Evolutionary conservation across 495 filamentous ascomycete species (phyloP).

Genomic region (Entonaema liquescens): DNA sequence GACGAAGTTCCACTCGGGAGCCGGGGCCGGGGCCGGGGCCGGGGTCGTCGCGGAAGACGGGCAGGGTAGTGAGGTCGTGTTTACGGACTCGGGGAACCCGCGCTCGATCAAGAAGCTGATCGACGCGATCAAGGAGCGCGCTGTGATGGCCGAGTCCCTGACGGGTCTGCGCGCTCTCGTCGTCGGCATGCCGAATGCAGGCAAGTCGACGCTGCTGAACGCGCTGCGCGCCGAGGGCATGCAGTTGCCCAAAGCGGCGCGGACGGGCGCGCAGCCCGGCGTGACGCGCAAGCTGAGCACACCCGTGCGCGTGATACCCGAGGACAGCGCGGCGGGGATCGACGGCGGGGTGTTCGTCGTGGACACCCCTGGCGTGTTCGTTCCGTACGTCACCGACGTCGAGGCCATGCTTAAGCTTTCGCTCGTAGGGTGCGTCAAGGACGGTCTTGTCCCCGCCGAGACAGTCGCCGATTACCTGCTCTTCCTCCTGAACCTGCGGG

Average conservation of each 20-base stretch:
- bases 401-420: constrained; percentile 93
- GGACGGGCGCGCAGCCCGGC: constrained; percentile 86
- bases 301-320: constrained; percentile 75
- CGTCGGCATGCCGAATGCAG: constrained; percentile 97
- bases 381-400: constrained; percentile 85
- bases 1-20: constrained; percentile 21
- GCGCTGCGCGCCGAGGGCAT: constrained; percentile 75
- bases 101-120: constrained; percentile 44
- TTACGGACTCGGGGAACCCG: constrained; percentile 56
- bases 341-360: constrained; percentile 57
- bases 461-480: constrained; percentile 90
- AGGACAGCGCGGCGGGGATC: constrained; percentile 40
- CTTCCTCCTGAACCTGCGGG: constrained; percentile 76
- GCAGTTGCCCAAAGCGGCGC: constrained; percentile 69
- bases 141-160: constrained; percentile 45
- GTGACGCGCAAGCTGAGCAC: constrained; percentile 86
- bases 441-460: constrained; percentile 77
- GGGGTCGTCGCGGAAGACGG: constrained; percentile 51
- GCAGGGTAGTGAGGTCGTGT: constrained; percentile 43
- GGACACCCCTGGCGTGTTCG: constrained; percentile 80
- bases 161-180: constrained; percentile 80
- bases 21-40: too few species aligned
- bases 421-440: constrained; percentile 89
- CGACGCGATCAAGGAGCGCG: constrained; percentile 45
- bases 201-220: constrained; percentile 91